A percentile compares a stretch with the other conserved stretches of the same genome.
Evolutionary conservation across 768 basidiomycete species (phyloP).

Genomic region (Pisolithus tinctorius): DNA sequence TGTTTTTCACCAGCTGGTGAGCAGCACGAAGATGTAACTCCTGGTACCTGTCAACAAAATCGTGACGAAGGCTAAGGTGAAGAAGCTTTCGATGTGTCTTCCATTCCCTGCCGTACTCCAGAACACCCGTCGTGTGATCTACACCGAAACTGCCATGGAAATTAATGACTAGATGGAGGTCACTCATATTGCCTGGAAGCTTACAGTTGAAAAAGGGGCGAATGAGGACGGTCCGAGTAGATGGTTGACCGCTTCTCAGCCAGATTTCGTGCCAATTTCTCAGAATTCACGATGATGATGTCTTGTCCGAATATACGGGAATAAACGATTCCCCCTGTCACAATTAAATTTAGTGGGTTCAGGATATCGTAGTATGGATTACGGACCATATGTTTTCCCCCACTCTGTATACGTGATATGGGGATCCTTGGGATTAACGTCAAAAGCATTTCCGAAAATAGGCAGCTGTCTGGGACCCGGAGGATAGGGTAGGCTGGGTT

Average conservation of each 20-base stretch:
- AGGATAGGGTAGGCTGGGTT: neutral
- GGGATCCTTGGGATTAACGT: conserved; percentile 2
- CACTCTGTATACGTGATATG: conserved; percentile 14
- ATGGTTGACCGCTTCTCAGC: conserved; percentile 4
- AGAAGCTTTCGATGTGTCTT: conserved; percentile 10
- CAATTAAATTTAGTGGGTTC: neutral
- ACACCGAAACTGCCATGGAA: conserved; percentile 1
- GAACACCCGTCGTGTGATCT: conserved; percentile 5
- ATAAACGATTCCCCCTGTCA: too few relatives aligned
- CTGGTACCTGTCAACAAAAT: conserved; percentile 14
- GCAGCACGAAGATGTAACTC: conserved; percentile 29
- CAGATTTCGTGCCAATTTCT: conserved; percentile 3
- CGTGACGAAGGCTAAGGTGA: conserved; percentile 6
- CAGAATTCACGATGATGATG: conserved; percentile 4
- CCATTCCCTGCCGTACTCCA: conserved; percentile 11
- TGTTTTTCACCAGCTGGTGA: conserved; percentile 25
- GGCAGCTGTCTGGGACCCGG: conserved; percentile 13
- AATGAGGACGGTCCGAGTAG: neutral
- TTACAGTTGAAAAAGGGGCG: neutral
- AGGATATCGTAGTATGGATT: neutral
- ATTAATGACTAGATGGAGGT: neutral
- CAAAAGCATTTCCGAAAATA: conserved; percentile 12
- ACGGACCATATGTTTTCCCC: conserved; percentile 13
- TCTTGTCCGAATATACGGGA: neutral
- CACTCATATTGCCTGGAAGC: neutral